Evolutionary conservation across 2,329 filamentous ascomycete genomes (phyloP).

Genomic region (Diaporthe humulicola): DNA sequence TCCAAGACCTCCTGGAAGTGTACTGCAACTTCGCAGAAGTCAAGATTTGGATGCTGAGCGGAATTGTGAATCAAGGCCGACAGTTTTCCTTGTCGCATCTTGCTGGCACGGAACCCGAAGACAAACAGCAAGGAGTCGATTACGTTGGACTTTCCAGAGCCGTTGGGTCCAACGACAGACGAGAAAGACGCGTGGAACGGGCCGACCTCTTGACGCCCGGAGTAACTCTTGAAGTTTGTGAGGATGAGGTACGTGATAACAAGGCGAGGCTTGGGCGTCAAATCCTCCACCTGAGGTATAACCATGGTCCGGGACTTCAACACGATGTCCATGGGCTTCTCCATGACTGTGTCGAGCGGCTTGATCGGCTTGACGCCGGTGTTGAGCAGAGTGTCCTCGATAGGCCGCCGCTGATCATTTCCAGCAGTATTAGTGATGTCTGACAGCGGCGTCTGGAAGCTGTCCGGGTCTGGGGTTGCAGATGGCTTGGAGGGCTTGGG

Average conservation of each 20-base stretch:
- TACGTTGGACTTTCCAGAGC: slow-evolving; percentile 98
- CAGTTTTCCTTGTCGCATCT: slow-evolving; percentile 99
- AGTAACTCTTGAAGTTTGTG: slow-evolving; percentile 99
- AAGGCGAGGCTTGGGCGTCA: slow-evolving; percentile 84
- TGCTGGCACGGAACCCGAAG: slow-evolving; percentile 98
- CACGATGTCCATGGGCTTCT: slow-evolving; percentile 94
- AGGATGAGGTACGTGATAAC: slow-evolving; percentile 94
- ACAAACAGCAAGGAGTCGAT: slow-evolving; percentile 98
- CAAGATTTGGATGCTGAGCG: slow-evolving; percentile 84
- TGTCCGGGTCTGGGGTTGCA: slow-evolving; percentile 67
- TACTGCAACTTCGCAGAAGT: slow-evolving; percentile 95
- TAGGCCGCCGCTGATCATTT: slow-evolving; percentile 69
- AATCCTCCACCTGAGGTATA: slow-evolving; percentile 78
- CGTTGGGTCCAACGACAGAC: slow-evolving; percentile 97
- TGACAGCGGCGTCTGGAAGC: slow-evolving; percentile 72
- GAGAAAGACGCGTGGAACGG: slow-evolving; percentile 98
- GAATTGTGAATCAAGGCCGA: slow-evolving; percentile 99
- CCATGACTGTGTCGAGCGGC: slow-evolving; percentile 81
- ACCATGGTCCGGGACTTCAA: slow-evolving; percentile 84
- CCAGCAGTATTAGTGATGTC: slow-evolving; percentile 79
- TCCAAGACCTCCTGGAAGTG: slow-evolving; percentile 97
- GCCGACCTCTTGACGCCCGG: slow-evolving; percentile 92
- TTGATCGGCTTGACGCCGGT: slow-evolving; percentile 77
- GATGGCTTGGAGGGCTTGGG: slow-evolving; percentile 60
- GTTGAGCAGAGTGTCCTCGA: slow-evolving; percentile 60